These are phyloP conservation scores for Septoria linicola DNA, from an alignment of 2,329 filamentous ascomycete genomes.

Conservation along the genomic window DNA sequence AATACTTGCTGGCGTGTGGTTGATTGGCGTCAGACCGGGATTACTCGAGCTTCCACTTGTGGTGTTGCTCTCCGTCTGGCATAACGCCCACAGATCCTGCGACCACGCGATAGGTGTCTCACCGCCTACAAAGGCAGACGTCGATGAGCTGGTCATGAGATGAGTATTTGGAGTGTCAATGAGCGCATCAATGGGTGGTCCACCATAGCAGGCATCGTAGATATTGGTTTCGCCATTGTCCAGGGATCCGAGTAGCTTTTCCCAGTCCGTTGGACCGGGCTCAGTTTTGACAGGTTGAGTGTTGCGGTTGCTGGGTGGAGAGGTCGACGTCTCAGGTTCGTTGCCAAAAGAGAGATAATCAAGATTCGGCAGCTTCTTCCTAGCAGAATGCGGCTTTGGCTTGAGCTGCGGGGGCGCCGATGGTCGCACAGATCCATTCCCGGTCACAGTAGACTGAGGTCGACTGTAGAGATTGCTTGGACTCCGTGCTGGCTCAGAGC, in stretches of 20 bases:
- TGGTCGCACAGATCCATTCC: slow-evolving; percentile 26
- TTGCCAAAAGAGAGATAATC: slow-evolving; percentile 50
- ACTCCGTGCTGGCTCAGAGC: slow-evolving; percentile 50
- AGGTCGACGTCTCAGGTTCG: slow-evolving; percentile 33
- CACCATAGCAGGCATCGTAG: slow-evolving; percentile 79
- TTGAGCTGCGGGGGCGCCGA: slow-evolving; percentile 26
- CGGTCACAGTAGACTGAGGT: slow-evolving; percentile 24
- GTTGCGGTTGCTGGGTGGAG: slow-evolving; percentile 14
- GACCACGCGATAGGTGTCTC: slow-evolving; percentile 25
- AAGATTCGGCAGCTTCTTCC: slow-evolving; percentile 41
- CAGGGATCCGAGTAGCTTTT: slow-evolving; percentile 74
- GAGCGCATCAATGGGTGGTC: slow-evolving; percentile 50
- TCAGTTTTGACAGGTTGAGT: slow-evolving; percentile 37
- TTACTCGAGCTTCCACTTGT: slow-evolving; percentile 16
- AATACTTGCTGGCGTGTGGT: slow-evolving; percentile 27
- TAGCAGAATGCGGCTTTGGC: slow-evolving; percentile 17
- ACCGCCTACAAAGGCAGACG: slow-evolving; percentile 18
- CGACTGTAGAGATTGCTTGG: slow-evolving; percentile 40
- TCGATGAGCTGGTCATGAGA: slow-evolving; percentile 27
- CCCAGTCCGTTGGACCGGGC: slow-evolving; percentile 70
- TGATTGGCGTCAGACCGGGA: slow-evolving; percentile 17
- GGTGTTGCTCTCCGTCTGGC: slow-evolving; percentile 30
- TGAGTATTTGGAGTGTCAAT: slow-evolving; percentile 47
- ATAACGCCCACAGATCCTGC: slow-evolving; percentile 36
- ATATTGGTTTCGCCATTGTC: slow-evolving; percentile 79